Evolutionary conservation across 345 rosid species (phyloP).

Genomic region (Pseudoturritis turrita): DNA sequence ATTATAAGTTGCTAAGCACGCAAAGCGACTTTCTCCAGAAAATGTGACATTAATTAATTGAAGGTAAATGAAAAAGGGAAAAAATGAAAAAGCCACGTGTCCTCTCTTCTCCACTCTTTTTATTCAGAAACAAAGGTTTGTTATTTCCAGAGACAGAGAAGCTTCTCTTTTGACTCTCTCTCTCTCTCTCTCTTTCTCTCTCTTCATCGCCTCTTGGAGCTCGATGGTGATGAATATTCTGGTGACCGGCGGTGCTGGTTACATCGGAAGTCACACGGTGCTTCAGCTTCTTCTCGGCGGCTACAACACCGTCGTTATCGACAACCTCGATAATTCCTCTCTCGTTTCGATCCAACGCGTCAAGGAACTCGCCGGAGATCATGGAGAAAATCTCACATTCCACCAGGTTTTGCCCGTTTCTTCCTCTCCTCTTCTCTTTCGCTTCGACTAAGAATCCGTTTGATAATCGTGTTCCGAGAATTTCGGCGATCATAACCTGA

Average conservation of each 20-base stretch:
- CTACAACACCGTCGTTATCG: slow-evolving; percentile 63
- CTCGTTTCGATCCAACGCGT: slow-evolving; percentile 59
- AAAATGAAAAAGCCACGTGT: slow-evolving; percentile 22
- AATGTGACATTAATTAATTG: slow-evolving; percentile 6
- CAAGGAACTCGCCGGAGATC: slow-evolving; percentile 58
- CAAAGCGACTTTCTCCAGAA: slow-evolving; percentile 8
- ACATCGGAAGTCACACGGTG: slow-evolving; percentile 96
- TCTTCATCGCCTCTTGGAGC: slow-evolving; percentile 18
- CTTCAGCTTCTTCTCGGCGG: slow-evolving; percentile 81
- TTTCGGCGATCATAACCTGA: slow-evolving; percentile 2
- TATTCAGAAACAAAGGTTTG: slow-evolving; percentile 1
- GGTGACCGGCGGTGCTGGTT: slow-evolving; percentile 98
- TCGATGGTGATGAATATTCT: slow-evolving; percentile 47
- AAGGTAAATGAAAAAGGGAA: background rate
- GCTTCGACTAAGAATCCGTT: background rate
- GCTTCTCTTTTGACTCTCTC: slow-evolving; percentile 25
- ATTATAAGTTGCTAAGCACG: slow-evolving; percentile 21
- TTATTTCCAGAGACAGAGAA: slow-evolving; percentile 23
- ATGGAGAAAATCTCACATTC: slow-evolving; percentile 53
- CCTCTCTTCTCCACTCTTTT: slow-evolving; percentile 6
- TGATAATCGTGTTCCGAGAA: background rate
- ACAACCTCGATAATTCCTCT: slow-evolving; percentile 83
- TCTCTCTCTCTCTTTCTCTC: background rate
- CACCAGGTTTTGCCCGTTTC: slow-evolving; percentile 50
- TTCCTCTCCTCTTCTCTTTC: background rate